A percentile compares a stretch with the other conserved stretches of the same genome.
Conservation (phyloP, 2,329 filamentous ascomycete genomes). For the Colletotrichum abscissum region DNA sequence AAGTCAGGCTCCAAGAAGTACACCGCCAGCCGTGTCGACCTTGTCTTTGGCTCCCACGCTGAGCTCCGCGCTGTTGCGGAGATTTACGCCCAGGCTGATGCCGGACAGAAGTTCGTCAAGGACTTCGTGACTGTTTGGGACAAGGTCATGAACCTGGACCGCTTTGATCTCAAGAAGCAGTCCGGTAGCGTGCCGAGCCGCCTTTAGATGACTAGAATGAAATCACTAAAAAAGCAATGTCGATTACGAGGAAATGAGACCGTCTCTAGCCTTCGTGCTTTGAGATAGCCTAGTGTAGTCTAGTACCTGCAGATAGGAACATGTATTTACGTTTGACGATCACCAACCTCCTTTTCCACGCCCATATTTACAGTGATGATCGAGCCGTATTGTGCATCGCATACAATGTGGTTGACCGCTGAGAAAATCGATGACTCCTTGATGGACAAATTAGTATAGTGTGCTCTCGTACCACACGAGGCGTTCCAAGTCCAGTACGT, state of each 20-base stretch:
- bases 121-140: conserved; percentile 79
- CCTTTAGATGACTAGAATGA: neutral
- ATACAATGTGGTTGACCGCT: too few species aligned
- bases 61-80: conserved; percentile 79
- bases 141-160: conserved; percentile 81
- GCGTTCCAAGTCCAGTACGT: too few species aligned
- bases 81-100: conserved; percentile 73
- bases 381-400: too few species aligned
- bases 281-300: conserved; percentile 4
- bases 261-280: neutral
- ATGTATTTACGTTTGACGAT: neutral
- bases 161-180: conserved; percentile 66
- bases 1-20: conserved; percentile 75
- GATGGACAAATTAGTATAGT: too few species aligned
- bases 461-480: too few species aligned
- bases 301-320: neutral
- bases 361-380: too few species aligned
- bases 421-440: too few species aligned
- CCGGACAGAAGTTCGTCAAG: conserved; percentile 72
- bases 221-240: neutral
- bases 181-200: conserved; percentile 14
- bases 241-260: neutral
- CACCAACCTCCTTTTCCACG: too few species aligned
- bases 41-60: conserved; percentile 79
- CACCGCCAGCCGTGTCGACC: conserved; percentile 75